Evolutionary conservation across 2,329 filamentous ascomycete species (phyloP).

Genomic region (Alternaria angustiovoidea): DNA sequence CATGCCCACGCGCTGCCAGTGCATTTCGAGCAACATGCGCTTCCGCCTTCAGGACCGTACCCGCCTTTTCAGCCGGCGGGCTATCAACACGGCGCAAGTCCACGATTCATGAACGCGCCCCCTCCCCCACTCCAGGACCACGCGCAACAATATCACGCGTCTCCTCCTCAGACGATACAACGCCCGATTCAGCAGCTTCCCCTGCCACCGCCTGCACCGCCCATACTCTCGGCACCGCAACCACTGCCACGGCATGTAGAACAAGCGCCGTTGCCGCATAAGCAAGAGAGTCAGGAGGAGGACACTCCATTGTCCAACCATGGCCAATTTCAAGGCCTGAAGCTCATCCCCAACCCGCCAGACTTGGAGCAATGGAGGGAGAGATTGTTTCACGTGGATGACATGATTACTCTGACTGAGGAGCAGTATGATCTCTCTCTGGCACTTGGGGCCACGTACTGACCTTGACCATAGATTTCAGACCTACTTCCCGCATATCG

Average conservation of each 20-base stretch:
- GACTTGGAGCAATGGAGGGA: slow-evolving; percentile 74
- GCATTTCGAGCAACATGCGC: slow-evolving; percentile 48
- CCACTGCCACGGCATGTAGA: slow-evolving; percentile 20
- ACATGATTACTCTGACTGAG: slow-evolving; percentile 74
- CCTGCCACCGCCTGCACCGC: slow-evolving; percentile 19
- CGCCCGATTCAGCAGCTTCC: slow-evolving; percentile 22
- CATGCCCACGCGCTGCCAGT: slow-evolving; percentile 33
- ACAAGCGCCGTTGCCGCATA: slow-evolving; percentile 11
- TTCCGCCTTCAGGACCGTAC: slow-evolving; percentile 34
- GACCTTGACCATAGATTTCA: slow-evolving; percentile 66
- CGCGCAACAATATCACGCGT: slow-evolving; percentile 28
- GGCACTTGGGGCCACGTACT: not conserved
- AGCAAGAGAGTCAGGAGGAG: slow-evolving; percentile 20
- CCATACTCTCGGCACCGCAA: slow-evolving; percentile 19
- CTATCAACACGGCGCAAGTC: slow-evolving; percentile 38
- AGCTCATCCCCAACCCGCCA: slow-evolving; percentile 71
- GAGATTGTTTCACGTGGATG: slow-evolving; percentile 77
- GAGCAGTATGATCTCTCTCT: slow-evolving; percentile 66
- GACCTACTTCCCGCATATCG: slow-evolving; percentile 82
- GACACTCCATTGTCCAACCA: slow-evolving; percentile 56
- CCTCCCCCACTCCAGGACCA: slow-evolving; percentile 24
- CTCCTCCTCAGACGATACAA: slow-evolving; percentile 22
- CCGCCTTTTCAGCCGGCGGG: slow-evolving; percentile 28
- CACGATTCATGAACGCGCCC: slow-evolving; percentile 33
- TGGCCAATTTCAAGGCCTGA: slow-evolving; percentile 62